Percentiles rank a stretch among this genome's conserved stretches.
These are phyloP conservation scores for Candida argentea DNA, from an alignment of 805 yeast genomes.

Conservation along the genomic window DNA sequence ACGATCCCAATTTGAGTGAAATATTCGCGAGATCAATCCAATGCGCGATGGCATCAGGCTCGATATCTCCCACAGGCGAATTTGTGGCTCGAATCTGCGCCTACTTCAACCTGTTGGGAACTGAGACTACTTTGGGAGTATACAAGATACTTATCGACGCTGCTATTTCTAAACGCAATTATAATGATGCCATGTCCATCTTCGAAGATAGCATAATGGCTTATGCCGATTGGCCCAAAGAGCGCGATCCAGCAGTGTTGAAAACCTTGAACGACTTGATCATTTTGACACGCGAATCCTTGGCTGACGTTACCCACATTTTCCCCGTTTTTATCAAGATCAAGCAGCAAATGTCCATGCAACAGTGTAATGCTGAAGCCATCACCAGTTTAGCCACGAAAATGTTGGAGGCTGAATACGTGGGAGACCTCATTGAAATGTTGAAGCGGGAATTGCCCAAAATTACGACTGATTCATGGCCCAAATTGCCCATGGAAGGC, in stretches of 20 bases:
- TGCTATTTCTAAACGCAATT: constrained; percentile 12
- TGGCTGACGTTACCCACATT: constrained; percentile 13
- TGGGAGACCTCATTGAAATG: constrained; percentile 33
- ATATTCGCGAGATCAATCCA: constrained; percentile 11
- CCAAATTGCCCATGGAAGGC: constrained; percentile 17
- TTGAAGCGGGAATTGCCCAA: constrained; percentile 29
- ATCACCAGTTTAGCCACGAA: constrained; percentile 16
- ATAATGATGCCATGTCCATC: constrained; percentile 14
- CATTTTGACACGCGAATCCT: constrained; percentile 20
- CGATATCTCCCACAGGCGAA: constrained; percentile 12
- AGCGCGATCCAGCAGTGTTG: constrained; percentile 25
- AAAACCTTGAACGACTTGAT: constrained; percentile 37
- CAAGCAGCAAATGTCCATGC: constrained; percentile 25
- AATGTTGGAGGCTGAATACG: constrained; percentile 25
- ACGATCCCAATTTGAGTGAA: constrained; percentile 6
- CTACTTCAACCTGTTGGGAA: too few relatives aligned
- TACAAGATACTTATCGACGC: constrained; percentile 21
- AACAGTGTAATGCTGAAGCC: constrained; percentile 17
- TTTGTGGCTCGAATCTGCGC: constrained; percentile 9
- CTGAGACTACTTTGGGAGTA: too few relatives aligned
- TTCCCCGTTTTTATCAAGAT: constrained; percentile 25
- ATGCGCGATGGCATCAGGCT: constrained; percentile 7
- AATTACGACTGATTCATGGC: constrained; percentile 18
- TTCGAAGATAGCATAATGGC: constrained; percentile 22
- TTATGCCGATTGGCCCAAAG: constrained; percentile 14